Base-by-base conservation (phyloP, 108 stramenopile genomes). In the Stephanodiscus triporus region DNA sequence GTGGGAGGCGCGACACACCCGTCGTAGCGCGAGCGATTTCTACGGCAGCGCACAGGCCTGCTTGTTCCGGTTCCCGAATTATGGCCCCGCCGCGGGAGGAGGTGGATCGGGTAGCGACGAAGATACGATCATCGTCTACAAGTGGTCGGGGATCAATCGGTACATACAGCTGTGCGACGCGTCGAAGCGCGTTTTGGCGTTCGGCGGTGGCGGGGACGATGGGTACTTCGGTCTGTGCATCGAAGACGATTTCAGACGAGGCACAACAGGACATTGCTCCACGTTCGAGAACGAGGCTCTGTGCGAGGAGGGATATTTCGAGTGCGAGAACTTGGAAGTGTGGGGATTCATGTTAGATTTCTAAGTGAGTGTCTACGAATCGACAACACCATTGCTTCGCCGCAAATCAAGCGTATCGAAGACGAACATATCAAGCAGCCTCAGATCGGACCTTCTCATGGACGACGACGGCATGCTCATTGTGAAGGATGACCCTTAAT, bases 221-320 rank as follows among this genome's bases (percentile, higher is more conserved):
- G 92, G 95, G 20, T 88, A 87, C 27, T 95, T 95, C 82, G 95
- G 95, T 40, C 76, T 95, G 17, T 91, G 89, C 70, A 78, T 95
- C 16, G 89, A 93, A 56, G 84, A 95, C 64, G 95, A 95, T 67
- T 95, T 95, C 82, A 86, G 88, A 66, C 59, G 81, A 22, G 95
- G 95, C 7, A 84, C 86, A 9, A 93, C 89, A 10, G 95, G 95
- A 1, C 86, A 75, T 63, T 95, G 95, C 71, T 87, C 86, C 22
- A 95, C 95, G 9, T 95, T 95, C 89, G 87, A 87, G 50, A 95
- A 95, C 78, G 87, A 85, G 19, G 87, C 91, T 2, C 68, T 95
- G 6, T 92, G 90, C 48, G 79, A 74, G 14, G 81, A 81, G 19
- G 78, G 84, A 17, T 86, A 80, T 57, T 93, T 93, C 81, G 76